A percentile compares a stretch with the other conserved stretches of the same genome.
phyloP scores from a whole-genome alignment of 345 rosid genomes.

The Camelina laxa region DNA sequence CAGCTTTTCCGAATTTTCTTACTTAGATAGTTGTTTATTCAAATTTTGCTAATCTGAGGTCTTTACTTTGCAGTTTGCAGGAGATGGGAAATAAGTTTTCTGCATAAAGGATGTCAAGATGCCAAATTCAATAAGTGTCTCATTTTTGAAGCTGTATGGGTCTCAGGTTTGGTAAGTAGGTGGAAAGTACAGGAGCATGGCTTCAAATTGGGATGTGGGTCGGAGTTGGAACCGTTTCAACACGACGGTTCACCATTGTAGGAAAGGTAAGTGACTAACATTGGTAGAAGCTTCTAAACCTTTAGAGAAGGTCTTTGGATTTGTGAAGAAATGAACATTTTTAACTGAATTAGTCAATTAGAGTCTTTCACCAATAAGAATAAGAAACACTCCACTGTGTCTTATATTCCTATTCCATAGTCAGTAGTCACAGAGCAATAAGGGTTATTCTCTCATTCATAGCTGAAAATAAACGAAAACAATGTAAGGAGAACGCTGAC shows the following conservation, averaged over 20 bases:
- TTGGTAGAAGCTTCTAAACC: constrained; percentile 21
- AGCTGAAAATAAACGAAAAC: neutral
- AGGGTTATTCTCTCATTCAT: neutral
- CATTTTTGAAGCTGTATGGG: neutral
- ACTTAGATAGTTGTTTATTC: neutral
- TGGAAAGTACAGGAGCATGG: constrained; percentile 21
- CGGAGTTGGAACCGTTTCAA: constrained; percentile 9
- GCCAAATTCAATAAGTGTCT: neutral
- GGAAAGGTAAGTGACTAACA: constrained; percentile 1
- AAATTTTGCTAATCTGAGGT: constrained; percentile 3
- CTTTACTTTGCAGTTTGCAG: constrained; percentile 19
- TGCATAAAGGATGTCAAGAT: constrained; percentile 1
- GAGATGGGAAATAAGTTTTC: constrained; percentile 10
- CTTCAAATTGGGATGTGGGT: neutral
- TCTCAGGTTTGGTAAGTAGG: constrained; percentile 17
- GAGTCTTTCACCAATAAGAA: constrained; percentile 1
- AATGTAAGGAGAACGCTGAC: neutral
- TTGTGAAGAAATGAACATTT: neutral
- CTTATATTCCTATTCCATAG: neutral
- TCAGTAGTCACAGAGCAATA: neutral
- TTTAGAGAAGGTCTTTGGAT: constrained; percentile 4
- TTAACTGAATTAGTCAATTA: neutral
- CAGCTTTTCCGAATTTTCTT: constrained; percentile 5
- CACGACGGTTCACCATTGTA: constrained; percentile 19
- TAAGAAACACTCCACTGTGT: constrained; percentile 2